Evolutionary conservation across 768 basidiomycete species (phyloP).

Genomic region (Amanita phalloides): DNA sequence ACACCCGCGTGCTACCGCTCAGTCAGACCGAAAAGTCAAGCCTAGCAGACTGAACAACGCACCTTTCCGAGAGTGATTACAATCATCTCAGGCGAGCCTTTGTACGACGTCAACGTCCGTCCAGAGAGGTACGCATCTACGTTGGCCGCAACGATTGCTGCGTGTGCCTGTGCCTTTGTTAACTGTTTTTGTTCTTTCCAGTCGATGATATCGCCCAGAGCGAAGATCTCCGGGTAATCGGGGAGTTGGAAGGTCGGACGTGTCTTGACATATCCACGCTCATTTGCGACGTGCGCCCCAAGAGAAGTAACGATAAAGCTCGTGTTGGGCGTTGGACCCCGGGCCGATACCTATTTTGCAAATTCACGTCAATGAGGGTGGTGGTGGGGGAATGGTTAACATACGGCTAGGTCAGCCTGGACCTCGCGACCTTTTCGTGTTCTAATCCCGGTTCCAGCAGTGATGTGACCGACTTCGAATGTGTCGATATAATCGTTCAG

Average conservation of each 20-base stretch:
- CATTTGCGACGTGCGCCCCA: slow-evolving; percentile 19
- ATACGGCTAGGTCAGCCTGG: slow-evolving; percentile 41
- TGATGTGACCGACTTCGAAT: slow-evolving; percentile 24
- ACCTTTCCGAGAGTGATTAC: slow-evolving; percentile 44
- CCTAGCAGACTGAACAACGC: background rate
- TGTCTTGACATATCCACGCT: slow-evolving; percentile 31
- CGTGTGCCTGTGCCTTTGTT: slow-evolving; percentile 35
- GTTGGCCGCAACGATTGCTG: slow-evolving; percentile 33
- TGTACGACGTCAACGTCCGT: slow-evolving; percentile 28
- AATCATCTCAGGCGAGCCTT: slow-evolving; percentile 41
- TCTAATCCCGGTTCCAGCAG: slow-evolving; percentile 17
- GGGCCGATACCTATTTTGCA: slow-evolving; percentile 16
- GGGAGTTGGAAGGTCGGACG: slow-evolving; percentile 38
- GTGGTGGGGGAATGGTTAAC: slow-evolving; percentile 9
- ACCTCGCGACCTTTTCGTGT: slow-evolving; percentile 36
- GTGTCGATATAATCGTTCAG: slow-evolving; percentile 42
- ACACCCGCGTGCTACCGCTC: slow-evolving; percentile 24
- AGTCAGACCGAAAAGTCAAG: background rate
- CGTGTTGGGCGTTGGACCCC: slow-evolving; percentile 32
- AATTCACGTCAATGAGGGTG: background rate
- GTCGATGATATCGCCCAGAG: slow-evolving; percentile 46
- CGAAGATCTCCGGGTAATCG: slow-evolving; percentile 39
- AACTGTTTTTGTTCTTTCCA: slow-evolving; percentile 43
- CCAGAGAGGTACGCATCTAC: slow-evolving; percentile 22
- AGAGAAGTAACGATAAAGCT: slow-evolving; percentile 30